Evolutionary conservation across 441 rosid species (phyloP), one percentile per base, ranked within the genome.

Genomic region (Brassica balearica): DNA sequence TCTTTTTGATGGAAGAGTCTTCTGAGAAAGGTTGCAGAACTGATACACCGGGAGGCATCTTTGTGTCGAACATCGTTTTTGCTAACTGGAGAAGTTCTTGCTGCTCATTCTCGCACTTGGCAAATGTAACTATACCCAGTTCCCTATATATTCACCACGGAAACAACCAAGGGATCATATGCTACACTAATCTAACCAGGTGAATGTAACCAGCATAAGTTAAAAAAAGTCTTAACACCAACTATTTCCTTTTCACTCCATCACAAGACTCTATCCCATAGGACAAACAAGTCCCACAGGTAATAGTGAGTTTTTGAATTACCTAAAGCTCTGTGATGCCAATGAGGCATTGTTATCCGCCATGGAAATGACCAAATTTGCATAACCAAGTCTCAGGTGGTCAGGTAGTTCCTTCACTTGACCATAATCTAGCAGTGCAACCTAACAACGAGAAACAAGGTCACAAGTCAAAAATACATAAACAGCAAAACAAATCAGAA

Each of bases 341-440:
- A 82, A 83, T 62, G 86, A 22, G 12, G 86, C 85, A 59, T 92
- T 92, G 79, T 77, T 82, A 85, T 90, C 91, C 69, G 95, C 94
- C 32, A 94, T 91, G 46, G 98, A 95, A 77, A 91, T 84, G 80
- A 92, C 86, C 82, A 94, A 82, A 77, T 87, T 88, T 71, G 98
- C 98, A 82, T 89, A 90, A 74, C 92, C 93, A 82, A 92, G 91
- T 87, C 95, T 88, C 83, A 92, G 75, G 34, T 84, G 68, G 29
- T 92, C 89, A 43, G 97, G 97, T 19, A 90, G 95, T 87, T 94
- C 95, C 88, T 94, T 94, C 85, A 90, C 98, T 87, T 92, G 98
- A 67, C 97, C 98, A 83, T 91, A 94, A 79, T 94, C 97, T 66
- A 94, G 85, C 82, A 94, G 86, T 12, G 92, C 96, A 83, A 94